Evolutionary conservation across 78 protist genomes (phyloP).

Genomic region (Acrasis kona): DNA sequence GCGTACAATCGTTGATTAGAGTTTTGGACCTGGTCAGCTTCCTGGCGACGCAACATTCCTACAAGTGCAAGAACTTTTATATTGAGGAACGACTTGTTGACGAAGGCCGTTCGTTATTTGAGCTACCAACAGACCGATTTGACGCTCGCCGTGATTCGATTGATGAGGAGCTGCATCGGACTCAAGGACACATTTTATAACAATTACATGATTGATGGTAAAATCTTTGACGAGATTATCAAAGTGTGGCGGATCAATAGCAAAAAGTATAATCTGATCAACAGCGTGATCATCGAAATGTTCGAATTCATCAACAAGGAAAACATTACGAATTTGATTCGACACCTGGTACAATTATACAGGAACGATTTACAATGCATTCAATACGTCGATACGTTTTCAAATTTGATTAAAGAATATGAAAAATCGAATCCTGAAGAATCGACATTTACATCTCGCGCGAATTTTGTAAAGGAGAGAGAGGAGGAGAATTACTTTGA

Average conservation of each 20-base stretch:
- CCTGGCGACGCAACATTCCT: neutral
- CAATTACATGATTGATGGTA: neutral
- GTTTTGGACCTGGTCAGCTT: neutral
- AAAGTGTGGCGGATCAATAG: conserved; percentile 31
- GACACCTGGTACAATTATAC: neutral
- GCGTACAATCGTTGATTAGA: no score
- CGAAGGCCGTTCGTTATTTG: neutral
- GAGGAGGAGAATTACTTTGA: no score
- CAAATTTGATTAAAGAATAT: no score
- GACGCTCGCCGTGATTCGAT: conserved; percentile 40
- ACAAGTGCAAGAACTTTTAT: neutral
- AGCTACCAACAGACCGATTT: neutral
- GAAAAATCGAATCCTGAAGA: no score
- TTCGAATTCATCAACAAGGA: conserved; percentile 31
- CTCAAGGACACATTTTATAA: neutral
- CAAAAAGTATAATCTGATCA: conserved; percentile 38
- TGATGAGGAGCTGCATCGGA: conserved; percentile 1
- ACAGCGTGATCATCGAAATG: conserved; percentile 55
- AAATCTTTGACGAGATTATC: neutral
- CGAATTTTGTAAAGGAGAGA: no score
- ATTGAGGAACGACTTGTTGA: neutral
- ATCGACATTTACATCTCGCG: no score
- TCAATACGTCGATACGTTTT: no score
- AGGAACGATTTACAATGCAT: no score
- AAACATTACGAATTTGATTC: neutral